Evolutionary conservation across 257 asterid species (phyloP).

Genomic region (Paraleonurus japonicus): DNA sequence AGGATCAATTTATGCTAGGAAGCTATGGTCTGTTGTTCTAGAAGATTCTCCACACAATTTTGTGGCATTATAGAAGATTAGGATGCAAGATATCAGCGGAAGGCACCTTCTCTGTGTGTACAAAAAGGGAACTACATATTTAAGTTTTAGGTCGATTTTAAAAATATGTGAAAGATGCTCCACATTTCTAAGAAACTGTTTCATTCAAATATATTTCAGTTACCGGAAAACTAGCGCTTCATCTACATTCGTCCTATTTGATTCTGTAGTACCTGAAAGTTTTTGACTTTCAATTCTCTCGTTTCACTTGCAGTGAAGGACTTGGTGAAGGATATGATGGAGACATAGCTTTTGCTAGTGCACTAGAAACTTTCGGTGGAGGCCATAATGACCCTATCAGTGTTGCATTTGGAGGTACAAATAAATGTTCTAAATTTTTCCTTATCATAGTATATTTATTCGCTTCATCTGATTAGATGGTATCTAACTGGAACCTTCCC

Average conservation of each 20-base stretch:
- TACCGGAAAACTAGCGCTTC: slow-evolving; percentile 12
- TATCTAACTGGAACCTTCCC: too few species aligned
- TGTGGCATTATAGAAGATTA: background rate
- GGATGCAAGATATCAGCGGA: background rate
- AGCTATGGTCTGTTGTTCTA: background rate
- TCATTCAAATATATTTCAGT: slow-evolving; percentile 1
- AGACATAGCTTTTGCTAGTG: slow-evolving; percentile 96
- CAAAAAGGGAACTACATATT: background rate
- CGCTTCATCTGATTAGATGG: too few species aligned
- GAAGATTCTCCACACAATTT: slow-evolving; percentile 2
- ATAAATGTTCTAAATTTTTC: too few species aligned
- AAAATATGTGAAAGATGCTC: background rate
- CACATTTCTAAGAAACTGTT: slow-evolving; percentile 12
- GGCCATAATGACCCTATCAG: slow-evolving; percentile 99
- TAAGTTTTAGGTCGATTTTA: background rate
- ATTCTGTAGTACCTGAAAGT: slow-evolving; percentile 12
- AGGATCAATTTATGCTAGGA: background rate
- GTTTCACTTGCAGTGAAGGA: slow-evolving; percentile 73
- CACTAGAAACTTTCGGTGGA: slow-evolving; percentile 94
- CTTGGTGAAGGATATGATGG: slow-evolving; percentile 99
- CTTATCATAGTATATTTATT: too few species aligned
- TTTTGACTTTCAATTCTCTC: slow-evolving; percentile 14
- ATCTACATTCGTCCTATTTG: background rate
- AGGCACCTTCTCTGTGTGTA: slow-evolving; percentile 1
- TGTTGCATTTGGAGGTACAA: slow-evolving; percentile 99